Base-by-base conservation (phyloP, 441 rosid genomes). In the Adansonia madagascariensis region DNA sequence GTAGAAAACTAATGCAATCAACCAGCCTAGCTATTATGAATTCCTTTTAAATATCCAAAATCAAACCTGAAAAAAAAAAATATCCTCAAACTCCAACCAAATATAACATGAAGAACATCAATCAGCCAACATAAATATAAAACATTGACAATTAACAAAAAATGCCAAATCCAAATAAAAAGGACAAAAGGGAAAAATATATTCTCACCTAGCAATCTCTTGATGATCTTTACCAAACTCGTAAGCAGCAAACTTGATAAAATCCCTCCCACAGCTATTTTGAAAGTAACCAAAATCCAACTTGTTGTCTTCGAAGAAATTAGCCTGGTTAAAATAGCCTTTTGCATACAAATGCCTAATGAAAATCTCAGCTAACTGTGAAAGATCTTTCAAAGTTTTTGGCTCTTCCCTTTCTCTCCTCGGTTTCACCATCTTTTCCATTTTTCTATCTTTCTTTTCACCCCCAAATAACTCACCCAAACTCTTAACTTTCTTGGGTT, bases 161-260 rank as follows among this genome's bases (percentile, higher is more conserved):
- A 50, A 35, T 63, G 73, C 39, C 71, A 67, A 64, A 6, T 7
- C 7, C 72, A 47, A 71, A 73, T 35, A 3, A 44, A 20, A 52
- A 55, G 1, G 7, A 47, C 17, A 62, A 22, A 9, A 8, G 15
- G 49, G 3, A 31, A 47, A 24, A 20, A 72, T 57, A 66, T 20
- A 0, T 11, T 80, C 92, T 84, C 71, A 91, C 97, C 88, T 94
- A 18, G 97, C 92, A 60, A 89, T 89, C 72, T 90, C 92, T 80
- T 92, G 95, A 35, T 88, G 88, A 76, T 92, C 94, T 43, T 80
- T 76, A 47, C 89, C 97, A 68, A 89, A 94, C 68, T 62, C 83
- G 18, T 82, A 85, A 0, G 90, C 88, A 0, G 93, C 91, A 79
- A 66, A 85, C 85, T 86, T 87, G 79, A 90, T 80, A 77, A 82